These are phyloP conservation scores for Penicillium sp. DNA, from an alignment of 2,329 filamentous ascomycete species.

Conservation along the genomic window DNA sequence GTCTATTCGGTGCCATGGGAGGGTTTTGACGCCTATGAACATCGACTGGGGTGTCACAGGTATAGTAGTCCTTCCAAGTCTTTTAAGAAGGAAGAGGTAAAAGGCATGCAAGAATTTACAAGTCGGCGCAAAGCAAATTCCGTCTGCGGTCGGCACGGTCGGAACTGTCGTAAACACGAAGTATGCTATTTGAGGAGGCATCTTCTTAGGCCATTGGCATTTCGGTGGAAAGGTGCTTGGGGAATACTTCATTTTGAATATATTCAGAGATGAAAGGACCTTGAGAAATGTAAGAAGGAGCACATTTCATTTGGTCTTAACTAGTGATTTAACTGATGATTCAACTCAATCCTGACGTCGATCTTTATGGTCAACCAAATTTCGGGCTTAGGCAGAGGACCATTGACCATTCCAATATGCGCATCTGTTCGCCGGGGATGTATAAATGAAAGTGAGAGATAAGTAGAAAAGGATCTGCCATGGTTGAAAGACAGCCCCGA, in stretches of 20 bases:
- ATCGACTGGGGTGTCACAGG: neutral
- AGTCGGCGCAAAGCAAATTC: neutral
- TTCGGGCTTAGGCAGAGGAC: neutral
- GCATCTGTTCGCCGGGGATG: neutral
- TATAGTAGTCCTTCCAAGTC: neutral
- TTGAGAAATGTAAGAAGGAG: neutral
- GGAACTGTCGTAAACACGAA: neutral
- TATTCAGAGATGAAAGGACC: neutral
- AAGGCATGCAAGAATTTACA: neutral
- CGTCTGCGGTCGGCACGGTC: neutral
- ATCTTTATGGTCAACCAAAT: neutral
- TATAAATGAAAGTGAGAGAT: neutral
- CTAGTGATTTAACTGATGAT: neutral
- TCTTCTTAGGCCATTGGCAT: neutral
- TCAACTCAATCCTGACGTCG: neutral
- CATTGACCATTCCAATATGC: neutral
- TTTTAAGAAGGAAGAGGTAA: neutral
- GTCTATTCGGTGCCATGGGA: too few species aligned
- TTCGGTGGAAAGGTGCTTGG: neutral
- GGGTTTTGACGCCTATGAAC: too few species aligned
- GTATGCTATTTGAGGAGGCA: neutral
- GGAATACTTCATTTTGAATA: neutral
- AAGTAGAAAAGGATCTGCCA: neutral
- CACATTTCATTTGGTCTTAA: neutral
- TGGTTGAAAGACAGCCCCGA: neutral